Conservation (phyloP, 23 red algal species). For the Cyanidiococcus yangmingshanensis region DNA sequence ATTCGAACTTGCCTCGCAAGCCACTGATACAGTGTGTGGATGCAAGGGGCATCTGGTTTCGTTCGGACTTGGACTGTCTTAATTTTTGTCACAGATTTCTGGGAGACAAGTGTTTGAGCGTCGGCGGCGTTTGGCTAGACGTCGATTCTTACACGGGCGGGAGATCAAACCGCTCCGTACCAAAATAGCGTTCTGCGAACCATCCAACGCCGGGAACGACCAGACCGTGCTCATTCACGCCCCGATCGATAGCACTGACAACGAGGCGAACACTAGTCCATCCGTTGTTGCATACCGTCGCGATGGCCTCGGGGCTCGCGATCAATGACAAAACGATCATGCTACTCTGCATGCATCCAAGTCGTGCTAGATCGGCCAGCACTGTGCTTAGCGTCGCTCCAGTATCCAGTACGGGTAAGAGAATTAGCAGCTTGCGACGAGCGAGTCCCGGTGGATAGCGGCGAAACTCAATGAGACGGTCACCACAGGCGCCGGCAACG, state of each 20-base stretch:
- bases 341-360: constrained; percentile 49
- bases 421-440: constrained; percentile 53
- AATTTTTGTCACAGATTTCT: too few species aligned
- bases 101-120: too few species aligned
- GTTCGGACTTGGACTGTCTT: too few species aligned
- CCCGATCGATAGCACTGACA: constrained; percentile 60
- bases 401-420: constrained; percentile 78
- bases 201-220: constrained; percentile 84
- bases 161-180: neutral
- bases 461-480: constrained; percentile 40
- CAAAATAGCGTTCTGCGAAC: constrained; percentile 91
- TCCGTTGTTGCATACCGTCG: constrained; percentile 39
- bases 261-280: constrained; percentile 38
- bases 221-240: constrained; percentile 31
- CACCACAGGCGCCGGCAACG: constrained; percentile 15
- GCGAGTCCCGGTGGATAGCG: constrained; percentile 37
- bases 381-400: constrained; percentile 53
- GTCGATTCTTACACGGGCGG: too few species aligned
- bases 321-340: constrained; percentile 69
- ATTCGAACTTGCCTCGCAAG: too few species aligned
- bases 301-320: constrained; percentile 54
- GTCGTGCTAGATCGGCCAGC: constrained; percentile 33
- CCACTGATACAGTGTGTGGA: too few species aligned
- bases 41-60: too few species aligned
- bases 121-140: too few species aligned